Percentiles rank a stretch among this genome's conserved stretches.
These are phyloP conservation scores for Backusella australiensis DNA, from an alignment of 192 early-diverging fungal genomes.

Conservation along the genomic window DNA sequence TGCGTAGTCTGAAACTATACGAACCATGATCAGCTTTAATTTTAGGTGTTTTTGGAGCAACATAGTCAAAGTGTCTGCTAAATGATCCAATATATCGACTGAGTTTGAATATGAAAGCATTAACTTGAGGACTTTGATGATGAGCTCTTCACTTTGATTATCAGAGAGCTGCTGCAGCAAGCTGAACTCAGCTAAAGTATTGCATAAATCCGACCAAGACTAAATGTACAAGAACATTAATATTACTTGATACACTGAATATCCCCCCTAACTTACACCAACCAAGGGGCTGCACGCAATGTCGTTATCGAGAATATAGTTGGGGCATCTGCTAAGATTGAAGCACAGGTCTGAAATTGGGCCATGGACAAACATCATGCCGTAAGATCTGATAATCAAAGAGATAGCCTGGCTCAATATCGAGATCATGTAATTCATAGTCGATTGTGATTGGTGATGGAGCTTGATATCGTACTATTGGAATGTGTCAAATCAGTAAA, in stretches of 20 bases:
- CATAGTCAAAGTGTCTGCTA: background rate
- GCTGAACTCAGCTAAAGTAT: background rate
- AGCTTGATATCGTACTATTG: background rate
- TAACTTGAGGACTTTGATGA: background rate
- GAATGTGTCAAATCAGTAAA: background rate
- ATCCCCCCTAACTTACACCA: background rate
- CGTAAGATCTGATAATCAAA: background rate
- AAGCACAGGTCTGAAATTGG: background rate
- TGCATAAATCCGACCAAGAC: background rate
- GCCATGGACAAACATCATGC: background rate
- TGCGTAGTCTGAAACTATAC: background rate
- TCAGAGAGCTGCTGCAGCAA: background rate
- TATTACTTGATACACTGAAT: background rate
- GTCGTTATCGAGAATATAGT: background rate
- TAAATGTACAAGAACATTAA: background rate
- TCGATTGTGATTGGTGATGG: background rate
- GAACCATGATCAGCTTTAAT: background rate
- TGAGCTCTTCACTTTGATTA: background rate
- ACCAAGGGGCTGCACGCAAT: background rate
- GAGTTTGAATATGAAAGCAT: background rate
- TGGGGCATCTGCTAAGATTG: background rate
- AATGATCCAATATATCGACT: background rate
- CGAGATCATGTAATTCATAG: background rate
- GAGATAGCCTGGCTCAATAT: background rate
- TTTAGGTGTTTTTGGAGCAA: background rate